Evolutionary conservation across 768 basidiomycete species (phyloP).

Genomic region (Russula earlei): DNA sequence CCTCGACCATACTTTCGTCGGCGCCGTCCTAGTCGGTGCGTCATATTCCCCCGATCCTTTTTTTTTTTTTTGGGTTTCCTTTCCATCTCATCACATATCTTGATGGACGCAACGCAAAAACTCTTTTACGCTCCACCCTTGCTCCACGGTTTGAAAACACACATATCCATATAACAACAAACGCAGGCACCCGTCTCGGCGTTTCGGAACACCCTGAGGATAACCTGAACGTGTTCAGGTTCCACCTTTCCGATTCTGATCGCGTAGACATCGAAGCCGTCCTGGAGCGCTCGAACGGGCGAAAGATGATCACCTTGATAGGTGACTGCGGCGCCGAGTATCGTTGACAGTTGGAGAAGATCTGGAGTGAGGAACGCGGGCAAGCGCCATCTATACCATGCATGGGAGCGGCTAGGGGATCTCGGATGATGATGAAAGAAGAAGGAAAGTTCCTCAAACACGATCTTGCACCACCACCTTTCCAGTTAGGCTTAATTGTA

Average conservation of each 20-base stretch:
- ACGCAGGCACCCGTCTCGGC: constrained; percentile 61
- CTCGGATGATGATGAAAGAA: too few species aligned
- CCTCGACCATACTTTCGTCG: constrained; percentile 66
- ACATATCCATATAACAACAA: too few species aligned
- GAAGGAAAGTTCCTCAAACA: too few species aligned
- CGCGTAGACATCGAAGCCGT: constrained; percentile 54
- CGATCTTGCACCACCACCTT: too few species aligned
- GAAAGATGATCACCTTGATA: constrained; percentile 53
- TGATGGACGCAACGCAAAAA: not conserved
- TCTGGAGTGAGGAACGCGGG: not conserved
- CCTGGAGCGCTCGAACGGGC: constrained; percentile 49
- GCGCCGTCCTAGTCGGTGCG: constrained; percentile 70
- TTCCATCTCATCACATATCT: not conserved
- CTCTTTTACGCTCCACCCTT: too few species aligned
- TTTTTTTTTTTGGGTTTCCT: not conserved
- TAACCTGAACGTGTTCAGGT: constrained; percentile 53
- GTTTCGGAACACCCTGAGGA: constrained; percentile 66
- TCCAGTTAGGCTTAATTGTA: too few species aligned
- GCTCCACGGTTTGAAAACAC: too few species aligned
- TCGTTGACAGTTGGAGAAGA: constrained; percentile 29
- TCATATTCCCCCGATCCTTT: not conserved
- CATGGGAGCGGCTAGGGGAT: too few species aligned
- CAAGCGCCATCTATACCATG: too few species aligned
- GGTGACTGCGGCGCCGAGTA: constrained; percentile 86
- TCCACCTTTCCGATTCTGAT: constrained; percentile 48